These are phyloP conservation scores for Amanita polypyramis DNA, from an alignment of 768 basidiomycete genomes.

Conservation along the genomic window DNA sequence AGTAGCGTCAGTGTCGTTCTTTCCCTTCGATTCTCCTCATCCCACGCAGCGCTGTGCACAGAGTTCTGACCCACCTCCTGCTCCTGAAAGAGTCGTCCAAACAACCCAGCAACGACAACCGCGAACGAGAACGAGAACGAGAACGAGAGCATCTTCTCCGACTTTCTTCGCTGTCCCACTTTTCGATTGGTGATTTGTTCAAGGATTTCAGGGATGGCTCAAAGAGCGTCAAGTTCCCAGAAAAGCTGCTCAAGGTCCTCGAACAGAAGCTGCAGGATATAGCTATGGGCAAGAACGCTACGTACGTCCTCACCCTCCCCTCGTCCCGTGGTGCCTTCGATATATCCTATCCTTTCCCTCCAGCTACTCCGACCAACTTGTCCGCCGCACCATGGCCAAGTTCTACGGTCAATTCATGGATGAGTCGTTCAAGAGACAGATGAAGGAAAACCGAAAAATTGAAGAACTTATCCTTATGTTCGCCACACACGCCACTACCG, in stretches of 20 bases:
- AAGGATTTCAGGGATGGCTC: conserved; percentile 69
- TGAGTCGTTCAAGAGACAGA: conserved; percentile 75
- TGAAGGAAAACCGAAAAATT: conserved; percentile 95
- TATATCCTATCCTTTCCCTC: not conserved
- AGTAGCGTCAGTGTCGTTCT: conserved; percentile 57
- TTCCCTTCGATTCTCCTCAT: conserved; percentile 8
- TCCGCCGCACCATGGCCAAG: conserved; percentile 82
- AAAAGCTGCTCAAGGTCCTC: conserved; percentile 84
- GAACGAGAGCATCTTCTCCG: conserved; percentile 61
- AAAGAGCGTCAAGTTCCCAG: conserved; percentile 87
- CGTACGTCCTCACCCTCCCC: conserved; percentile 42
- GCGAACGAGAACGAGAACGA: conserved; percentile 25
- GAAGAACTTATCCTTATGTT: conserved; percentile 97
- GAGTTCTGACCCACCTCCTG: conserved; percentile 63
- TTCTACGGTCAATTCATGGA: conserved; percentile 89
- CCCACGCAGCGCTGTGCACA: conserved; percentile 21
- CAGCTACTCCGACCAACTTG: conserved; percentile 85
- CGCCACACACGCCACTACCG: conserved; percentile 80
- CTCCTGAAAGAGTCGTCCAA: conserved; percentile 40
- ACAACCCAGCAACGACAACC: conserved; percentile 24
- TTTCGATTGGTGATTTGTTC: conserved; percentile 70
- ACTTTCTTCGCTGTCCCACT: conserved; percentile 57
- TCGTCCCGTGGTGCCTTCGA: not conserved
- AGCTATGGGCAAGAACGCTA: conserved; percentile 85
- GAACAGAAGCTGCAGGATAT: conserved; percentile 87